Conservation (phyloP, 176 grass and related monocot species). For the Musa itinerans region DNA sequence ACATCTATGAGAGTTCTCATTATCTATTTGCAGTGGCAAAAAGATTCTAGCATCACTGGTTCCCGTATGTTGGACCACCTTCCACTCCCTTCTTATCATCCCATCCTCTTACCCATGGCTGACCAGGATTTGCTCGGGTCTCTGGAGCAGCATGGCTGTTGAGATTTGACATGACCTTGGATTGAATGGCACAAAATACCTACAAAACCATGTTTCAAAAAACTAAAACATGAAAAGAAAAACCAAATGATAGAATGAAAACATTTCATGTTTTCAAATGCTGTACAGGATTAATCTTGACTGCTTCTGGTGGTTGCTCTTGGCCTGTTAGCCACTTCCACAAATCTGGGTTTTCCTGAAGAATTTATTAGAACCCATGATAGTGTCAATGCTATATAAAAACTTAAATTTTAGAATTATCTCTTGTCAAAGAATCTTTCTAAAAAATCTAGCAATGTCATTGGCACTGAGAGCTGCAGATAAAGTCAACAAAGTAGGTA, state of each 20-base stretch:
- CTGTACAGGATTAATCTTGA: conserved; percentile 60
- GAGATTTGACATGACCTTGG: conserved; percentile 60
- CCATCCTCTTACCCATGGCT: conserved; percentile 95
- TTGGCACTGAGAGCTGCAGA: no score
- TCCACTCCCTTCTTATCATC: conserved; percentile 71
- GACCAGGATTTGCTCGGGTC: conserved; percentile 70
- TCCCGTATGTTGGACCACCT: conserved; percentile 51
- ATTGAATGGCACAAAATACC: conserved; percentile 78
- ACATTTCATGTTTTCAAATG: background rate
- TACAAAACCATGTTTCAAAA: conserved; percentile 5
- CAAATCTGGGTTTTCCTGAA: conserved; percentile 92
- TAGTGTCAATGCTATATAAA: no score
- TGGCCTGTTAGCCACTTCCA: conserved; percentile 94
- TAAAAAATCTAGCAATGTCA: no score
- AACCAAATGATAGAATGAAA: no score
- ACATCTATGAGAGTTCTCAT: no score
- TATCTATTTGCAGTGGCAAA: no score
- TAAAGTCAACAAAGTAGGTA: no score
- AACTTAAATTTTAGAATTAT: no score
- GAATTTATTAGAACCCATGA: background rate
- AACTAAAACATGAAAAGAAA: no score
- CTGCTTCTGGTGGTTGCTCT: conserved; percentile 59
- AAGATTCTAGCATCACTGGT: conserved; percentile 45
- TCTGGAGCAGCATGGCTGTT: conserved; percentile 64
- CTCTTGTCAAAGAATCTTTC: no score